phyloP scores from a whole-genome alignment of 192 early-diverging fungal genomes.

The Coemansia sp. region DNA sequence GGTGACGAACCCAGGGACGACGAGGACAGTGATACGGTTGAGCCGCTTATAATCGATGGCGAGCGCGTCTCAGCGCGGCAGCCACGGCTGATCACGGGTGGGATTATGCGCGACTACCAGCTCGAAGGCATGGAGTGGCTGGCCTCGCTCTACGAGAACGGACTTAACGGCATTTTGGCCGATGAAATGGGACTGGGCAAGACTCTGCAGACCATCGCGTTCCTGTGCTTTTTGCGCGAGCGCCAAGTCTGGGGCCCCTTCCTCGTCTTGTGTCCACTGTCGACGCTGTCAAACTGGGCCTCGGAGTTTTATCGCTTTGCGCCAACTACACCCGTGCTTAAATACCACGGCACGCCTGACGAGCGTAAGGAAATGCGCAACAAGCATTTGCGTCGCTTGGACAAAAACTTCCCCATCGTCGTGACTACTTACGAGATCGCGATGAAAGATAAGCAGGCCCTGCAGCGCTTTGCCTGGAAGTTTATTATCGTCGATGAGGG shows the following conservation, averaged over 20 bases:
- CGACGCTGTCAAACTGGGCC: conserved; percentile 91
- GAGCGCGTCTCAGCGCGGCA: conserved; percentile 66
- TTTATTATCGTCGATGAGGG: conserved; percentile 96
- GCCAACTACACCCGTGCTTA: conserved; percentile 73
- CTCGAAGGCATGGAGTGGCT: conserved; percentile 95
- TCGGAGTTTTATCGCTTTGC: conserved; percentile 88
- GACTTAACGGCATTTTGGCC: conserved; percentile 92
- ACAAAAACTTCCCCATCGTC: conserved; percentile 76
- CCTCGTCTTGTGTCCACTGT: conserved; percentile 86
- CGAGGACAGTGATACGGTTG: neutral
- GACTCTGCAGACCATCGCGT: conserved; percentile 93
- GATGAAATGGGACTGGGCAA: conserved; percentile 97
- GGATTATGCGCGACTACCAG: conserved; percentile 91
- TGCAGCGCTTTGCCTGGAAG: conserved; percentile 76
- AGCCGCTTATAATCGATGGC: conserved; percentile 30
- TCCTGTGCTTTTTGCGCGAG: conserved; percentile 79
- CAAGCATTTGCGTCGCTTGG: conserved; percentile 64
- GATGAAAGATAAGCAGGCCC: conserved; percentile 78
- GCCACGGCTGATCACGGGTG: conserved; percentile 80
- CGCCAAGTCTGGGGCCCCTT: conserved; percentile 84
- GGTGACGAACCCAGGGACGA: neutral
- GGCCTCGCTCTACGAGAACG: conserved; percentile 92
- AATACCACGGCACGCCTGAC: conserved; percentile 82
- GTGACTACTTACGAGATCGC: conserved; percentile 90
- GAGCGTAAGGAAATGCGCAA: conserved; percentile 72